phyloP scores from a whole-genome alignment of 352 stramenopile species.

The Phytopythium chamaehyphon region DNA sequence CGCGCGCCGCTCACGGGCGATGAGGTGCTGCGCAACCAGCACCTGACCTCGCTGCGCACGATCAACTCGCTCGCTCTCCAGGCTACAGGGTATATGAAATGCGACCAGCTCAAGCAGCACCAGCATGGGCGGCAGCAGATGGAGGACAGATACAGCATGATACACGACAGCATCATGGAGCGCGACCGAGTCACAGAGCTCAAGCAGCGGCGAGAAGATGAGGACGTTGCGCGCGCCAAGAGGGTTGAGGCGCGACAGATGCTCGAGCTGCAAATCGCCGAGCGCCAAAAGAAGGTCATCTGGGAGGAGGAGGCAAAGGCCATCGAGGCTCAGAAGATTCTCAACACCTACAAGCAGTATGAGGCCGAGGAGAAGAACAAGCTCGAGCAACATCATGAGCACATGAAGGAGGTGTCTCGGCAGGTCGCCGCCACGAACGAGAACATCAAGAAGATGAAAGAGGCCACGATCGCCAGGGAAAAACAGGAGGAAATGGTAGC shows the following conservation, averaged over 20 bases:
- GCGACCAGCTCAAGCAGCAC: slow-evolving; percentile 43
- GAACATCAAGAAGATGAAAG: slow-evolving; percentile 64
- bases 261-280: slow-evolving; percentile 67
- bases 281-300: slow-evolving; percentile 62
- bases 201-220: slow-evolving; percentile 37
- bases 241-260: slow-evolving; percentile 57
- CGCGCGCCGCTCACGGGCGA: slow-evolving; percentile 64
- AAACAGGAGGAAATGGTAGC: slow-evolving; percentile 65
- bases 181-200: slow-evolving; percentile 55
- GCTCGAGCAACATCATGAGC: slow-evolving; percentile 39
- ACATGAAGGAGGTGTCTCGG: slow-evolving; percentile 33
- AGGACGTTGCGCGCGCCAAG: slow-evolving; percentile 35
- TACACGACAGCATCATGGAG: slow-evolving; percentile 76
- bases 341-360: slow-evolving; percentile 80
- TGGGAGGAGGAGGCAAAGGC: slow-evolving; percentile 76
- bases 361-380: slow-evolving; percentile 64
- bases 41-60: slow-evolving; percentile 57
- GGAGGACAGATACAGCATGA: slow-evolving; percentile 56
- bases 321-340: slow-evolving; percentile 73
- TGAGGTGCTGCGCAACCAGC: slow-evolving; percentile 50
- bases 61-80: slow-evolving; percentile 68
- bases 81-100: slow-evolving; percentile 59
- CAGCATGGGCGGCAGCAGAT: slow-evolving; percentile 36
- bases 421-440: slow-evolving; percentile 66
- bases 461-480: slow-evolving; percentile 33